phyloP scores from a whole-genome alignment of 768 basidiomycete species.

The Mycena albidolilacea region DNA sequence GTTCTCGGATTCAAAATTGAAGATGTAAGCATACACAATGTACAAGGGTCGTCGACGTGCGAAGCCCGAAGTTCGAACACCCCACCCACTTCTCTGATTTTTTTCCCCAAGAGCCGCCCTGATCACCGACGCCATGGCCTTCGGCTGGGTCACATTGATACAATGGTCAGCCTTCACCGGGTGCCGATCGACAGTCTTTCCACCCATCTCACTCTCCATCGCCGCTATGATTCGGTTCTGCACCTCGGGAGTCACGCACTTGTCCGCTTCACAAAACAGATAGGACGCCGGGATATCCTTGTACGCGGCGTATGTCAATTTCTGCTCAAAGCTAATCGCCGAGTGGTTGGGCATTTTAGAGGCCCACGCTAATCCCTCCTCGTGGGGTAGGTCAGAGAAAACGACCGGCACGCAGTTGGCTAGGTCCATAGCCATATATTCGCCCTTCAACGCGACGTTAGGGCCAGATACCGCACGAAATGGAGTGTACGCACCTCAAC shows the following conservation, averaged over 20 bases:
- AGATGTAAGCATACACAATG: no score
- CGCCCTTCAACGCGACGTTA: not conserved
- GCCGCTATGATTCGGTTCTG: slow-evolving; percentile 7
- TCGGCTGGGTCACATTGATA: not conserved
- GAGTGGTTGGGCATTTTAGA: not conserved
- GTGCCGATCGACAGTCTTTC: not conserved
- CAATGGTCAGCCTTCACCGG: not conserved
- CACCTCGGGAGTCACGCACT: not conserved
- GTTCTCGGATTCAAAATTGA: no score
- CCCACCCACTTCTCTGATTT: no score
- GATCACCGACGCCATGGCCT: no score
- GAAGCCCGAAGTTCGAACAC: no score
- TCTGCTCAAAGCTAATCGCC: not conserved
- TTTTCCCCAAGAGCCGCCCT: no score
- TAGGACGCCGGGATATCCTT: not conserved
- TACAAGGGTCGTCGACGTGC: no score
- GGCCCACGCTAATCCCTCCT: not conserved
- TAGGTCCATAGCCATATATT: not conserved
- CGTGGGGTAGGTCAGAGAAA: slow-evolving; percentile 1
- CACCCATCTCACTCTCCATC: slow-evolving; percentile 13
- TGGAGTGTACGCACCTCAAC: not conserved
- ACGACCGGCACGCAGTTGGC: not conserved
- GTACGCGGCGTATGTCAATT: not conserved
- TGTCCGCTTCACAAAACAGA: not conserved
- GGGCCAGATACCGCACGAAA: not conserved